These are phyloP conservation scores for Diaporthe batatas DNA, from an alignment of 2,329 filamentous ascomycete species.

Conservation along the genomic window DNA sequence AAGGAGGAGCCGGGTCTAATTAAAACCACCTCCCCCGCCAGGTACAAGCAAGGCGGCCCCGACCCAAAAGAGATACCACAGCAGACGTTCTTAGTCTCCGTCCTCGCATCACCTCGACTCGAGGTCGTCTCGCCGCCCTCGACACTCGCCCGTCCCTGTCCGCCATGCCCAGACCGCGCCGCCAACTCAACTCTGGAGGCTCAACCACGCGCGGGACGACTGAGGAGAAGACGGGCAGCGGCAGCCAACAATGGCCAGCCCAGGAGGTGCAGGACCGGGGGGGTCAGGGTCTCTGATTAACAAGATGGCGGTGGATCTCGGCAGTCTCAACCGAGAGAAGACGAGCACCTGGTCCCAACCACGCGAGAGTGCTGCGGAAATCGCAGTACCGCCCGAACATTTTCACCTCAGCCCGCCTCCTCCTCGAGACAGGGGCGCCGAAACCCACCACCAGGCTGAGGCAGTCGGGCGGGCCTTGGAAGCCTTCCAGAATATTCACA, in stretches of 20 bases:
- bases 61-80: slow-evolving; percentile 5
- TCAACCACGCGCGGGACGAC: slow-evolving; percentile 24
- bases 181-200: slow-evolving; percentile 3
- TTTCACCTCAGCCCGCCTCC: slow-evolving; percentile 22
- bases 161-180: slow-evolving; percentile 26
- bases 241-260: slow-evolving; percentile 30
- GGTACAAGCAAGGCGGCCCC: slow-evolving; percentile 18
- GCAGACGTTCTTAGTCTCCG: slow-evolving; percentile 7
- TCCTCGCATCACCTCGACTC: slow-evolving; percentile 15
- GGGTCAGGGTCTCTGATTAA: slow-evolving; percentile 29
- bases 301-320: slow-evolving; percentile 41
- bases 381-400: slow-evolving; percentile 20
- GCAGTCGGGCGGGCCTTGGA: slow-evolving; percentile 30
- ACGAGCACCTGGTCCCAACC: slow-evolving; percentile 28
- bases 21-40: slow-evolving; percentile 27
- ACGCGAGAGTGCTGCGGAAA: slow-evolving; percentile 30
- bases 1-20: slow-evolving; percentile 33
- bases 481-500: slow-evolving; percentile 38
- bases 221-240: slow-evolving; percentile 30
- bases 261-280: slow-evolving; percentile 20
- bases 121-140: background rate
- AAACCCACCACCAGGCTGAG: slow-evolving; percentile 29
- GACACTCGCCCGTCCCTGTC: slow-evolving; percentile 1
- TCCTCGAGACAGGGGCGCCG: slow-evolving; percentile 27
- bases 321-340: slow-evolving; percentile 40